Evolutionary conservation across 352 stramenopile genomes (phyloP).

Genomic region (Thalassiosira mediterranea): DNA sequence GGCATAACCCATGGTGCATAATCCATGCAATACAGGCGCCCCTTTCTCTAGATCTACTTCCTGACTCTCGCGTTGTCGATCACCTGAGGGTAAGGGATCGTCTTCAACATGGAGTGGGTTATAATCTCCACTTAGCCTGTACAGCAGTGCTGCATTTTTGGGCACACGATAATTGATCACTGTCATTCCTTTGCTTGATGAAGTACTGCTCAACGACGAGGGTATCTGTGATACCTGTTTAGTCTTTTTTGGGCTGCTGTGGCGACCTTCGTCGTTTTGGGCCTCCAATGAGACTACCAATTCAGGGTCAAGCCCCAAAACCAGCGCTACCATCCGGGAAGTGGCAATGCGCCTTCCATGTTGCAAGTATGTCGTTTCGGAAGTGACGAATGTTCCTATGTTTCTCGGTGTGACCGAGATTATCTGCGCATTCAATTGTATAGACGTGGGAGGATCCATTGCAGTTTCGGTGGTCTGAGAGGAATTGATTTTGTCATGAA

Average conservation of each 20-base stretch:
- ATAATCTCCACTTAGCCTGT: conserved; percentile 94
- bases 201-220: background rate
- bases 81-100: too few species aligned
- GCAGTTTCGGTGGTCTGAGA: background rate
- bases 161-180: conserved; percentile 42
- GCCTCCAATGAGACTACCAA: conserved; percentile 42
- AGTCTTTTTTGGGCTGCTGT: background rate
- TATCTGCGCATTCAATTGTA: conserved; percentile 28
- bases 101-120: conserved; percentile 93
- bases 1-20: conserved; percentile 90
- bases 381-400: conserved; percentile 75
- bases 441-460: conserved; percentile 20
- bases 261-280: background rate
- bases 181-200: conserved; percentile 6
- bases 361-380: conserved; percentile 52
- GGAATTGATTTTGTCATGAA: conserved; percentile 26
- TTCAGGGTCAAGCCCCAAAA: conserved; percentile 53
- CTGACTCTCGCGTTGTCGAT: conserved; percentile 60
- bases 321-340: conserved; percentile 60
- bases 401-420: conserved; percentile 58
- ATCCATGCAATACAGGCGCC: conserved; percentile 91
- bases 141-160: conserved; percentile 86
- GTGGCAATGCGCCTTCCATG: conserved; percentile 46
- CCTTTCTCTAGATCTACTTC: conserved; percentile 86
- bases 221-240: background rate